Conservation (phyloP, 108 stramenopile genomes). For the Pinguiococcus pyrenoidosus region DNA sequence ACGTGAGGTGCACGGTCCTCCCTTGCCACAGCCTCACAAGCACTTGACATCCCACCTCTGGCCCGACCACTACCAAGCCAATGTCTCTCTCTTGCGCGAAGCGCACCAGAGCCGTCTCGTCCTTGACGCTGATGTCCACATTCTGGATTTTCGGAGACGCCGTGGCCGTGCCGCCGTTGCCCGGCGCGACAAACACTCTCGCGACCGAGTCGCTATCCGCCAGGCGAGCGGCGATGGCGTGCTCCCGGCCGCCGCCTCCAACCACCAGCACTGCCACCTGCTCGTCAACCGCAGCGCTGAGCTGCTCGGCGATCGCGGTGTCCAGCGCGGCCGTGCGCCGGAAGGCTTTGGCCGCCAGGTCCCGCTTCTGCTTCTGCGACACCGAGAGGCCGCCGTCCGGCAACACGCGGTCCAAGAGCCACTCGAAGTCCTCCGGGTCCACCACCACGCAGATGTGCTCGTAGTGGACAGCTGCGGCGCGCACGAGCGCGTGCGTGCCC, state of each 20-base stretch:
- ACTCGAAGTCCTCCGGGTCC: conserved; percentile 12
- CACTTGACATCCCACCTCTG: too few relatives aligned
- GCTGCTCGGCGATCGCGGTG: conserved; percentile 5
- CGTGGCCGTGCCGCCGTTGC: conserved; percentile 30
- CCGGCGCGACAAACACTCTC: conserved; percentile 31
- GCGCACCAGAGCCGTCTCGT: not conserved
- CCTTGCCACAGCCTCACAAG: too few relatives aligned
- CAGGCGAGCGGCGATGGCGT: conserved; percentile 38
- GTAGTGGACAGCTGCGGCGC: conserved; percentile 18
- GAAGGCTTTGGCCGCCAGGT: conserved; percentile 23
- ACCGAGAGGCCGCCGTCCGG: conserved; percentile 8
- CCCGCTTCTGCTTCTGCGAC: conserved; percentile 1
- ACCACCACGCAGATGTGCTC: conserved; percentile 16
- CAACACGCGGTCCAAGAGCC: conserved; percentile 1
- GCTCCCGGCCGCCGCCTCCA: conserved; percentile 45
- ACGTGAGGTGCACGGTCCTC: too few relatives aligned
- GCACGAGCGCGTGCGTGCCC: conserved; percentile 14
- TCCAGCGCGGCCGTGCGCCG: conserved; percentile 13
- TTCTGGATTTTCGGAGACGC: not conserved
- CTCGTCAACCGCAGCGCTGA: not conserved
- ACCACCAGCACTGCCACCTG: conserved; percentile 32
- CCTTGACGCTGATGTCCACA: not conserved
- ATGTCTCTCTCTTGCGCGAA: conserved; percentile 1
- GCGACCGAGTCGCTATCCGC: conserved; percentile 13
- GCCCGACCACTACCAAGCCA: conserved; percentile 1